phyloP scores from a whole-genome alignment of 768 basidiomycete species.

The Lentinula guzmanii region DNA sequence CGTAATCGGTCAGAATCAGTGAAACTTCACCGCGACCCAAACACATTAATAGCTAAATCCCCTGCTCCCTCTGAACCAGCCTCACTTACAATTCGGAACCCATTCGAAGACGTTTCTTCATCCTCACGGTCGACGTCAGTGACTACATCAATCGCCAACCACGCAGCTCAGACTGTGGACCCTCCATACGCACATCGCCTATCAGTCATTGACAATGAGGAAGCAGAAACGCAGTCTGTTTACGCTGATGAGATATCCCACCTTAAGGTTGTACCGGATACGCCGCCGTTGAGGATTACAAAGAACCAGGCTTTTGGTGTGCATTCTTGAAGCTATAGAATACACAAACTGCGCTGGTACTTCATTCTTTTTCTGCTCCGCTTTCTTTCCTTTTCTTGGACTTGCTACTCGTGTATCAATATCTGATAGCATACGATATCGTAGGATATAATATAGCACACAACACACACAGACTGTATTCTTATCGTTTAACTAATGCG shows the following conservation, averaged over 20 bases:
- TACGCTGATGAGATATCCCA: neutral
- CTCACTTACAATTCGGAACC: neutral
- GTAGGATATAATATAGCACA: no score
- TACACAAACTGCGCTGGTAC: no score
- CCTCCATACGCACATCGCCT: neutral
- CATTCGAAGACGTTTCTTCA: neutral
- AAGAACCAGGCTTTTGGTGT: neutral
- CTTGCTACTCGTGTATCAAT: no score
- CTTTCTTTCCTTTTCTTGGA: no score
- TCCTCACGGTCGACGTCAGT: neutral
- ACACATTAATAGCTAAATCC: neutral
- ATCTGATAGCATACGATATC: no score
- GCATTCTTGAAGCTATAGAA: neutral
- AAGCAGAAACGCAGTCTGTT: conserved; percentile 1
- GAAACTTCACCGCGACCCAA: neutral
- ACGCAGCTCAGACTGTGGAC: neutral
- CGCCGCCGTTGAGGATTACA: neutral
- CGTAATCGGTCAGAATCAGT: neutral
- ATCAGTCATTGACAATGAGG: neutral
- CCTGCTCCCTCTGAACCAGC: neutral
- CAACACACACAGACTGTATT: no score
- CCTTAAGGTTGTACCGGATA: neutral
- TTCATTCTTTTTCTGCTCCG: no score
- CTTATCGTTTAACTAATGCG: no score
- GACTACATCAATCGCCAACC: neutral